phyloP scores from a whole-genome alignment of 805 yeast species.

The Spencermartinsiella europaea region DNA sequence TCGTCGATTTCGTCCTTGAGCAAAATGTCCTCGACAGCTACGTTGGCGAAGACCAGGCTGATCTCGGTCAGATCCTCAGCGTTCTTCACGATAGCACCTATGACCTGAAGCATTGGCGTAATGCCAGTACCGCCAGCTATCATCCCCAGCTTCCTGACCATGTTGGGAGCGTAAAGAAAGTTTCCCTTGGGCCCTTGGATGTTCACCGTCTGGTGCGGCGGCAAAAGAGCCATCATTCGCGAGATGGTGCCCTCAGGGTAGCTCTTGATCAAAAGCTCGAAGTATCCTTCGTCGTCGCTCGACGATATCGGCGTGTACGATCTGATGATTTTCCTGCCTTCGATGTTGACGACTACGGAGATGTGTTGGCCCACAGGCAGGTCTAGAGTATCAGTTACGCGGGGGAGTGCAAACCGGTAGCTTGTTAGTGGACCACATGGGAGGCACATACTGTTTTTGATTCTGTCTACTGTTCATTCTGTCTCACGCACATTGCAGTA shows the following conservation, averaged over 20 bases:
- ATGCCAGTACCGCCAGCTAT: slow-evolving; percentile 97
- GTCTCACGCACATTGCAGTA: slow-evolving; percentile 32
- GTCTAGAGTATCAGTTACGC: slow-evolving; percentile 68
- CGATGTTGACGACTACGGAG: slow-evolving; percentile 66
- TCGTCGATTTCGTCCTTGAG: slow-evolving; percentile 74
- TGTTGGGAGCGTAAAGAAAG: slow-evolving; percentile 75
- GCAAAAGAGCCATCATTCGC: slow-evolving; percentile 60
- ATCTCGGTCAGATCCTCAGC: slow-evolving; percentile 76
- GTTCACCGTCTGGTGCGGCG: slow-evolving; percentile 71
- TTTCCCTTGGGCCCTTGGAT: slow-evolving; percentile 81
- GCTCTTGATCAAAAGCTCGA: slow-evolving; percentile 77
- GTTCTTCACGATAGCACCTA: slow-evolving; percentile 71
- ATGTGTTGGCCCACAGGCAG: slow-evolving; percentile 95
- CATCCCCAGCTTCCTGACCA: slow-evolving; percentile 73
- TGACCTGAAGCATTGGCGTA: slow-evolving; percentile 83
- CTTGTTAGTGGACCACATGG: background rate
- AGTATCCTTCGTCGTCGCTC: slow-evolving; percentile 64
- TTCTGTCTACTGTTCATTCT: background rate
- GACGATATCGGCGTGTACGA: slow-evolving; percentile 80
- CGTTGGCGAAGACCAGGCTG: slow-evolving; percentile 75
- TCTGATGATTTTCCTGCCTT: slow-evolving; percentile 53
- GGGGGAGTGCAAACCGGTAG: slow-evolving; percentile 76
- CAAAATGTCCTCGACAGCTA: slow-evolving; percentile 71
- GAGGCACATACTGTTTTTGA: background rate
- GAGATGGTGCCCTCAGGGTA: slow-evolving; percentile 86